phyloP scores from a whole-genome alignment of 23 red algal species.

The Gracilaria vermiculophylla region DNA sequence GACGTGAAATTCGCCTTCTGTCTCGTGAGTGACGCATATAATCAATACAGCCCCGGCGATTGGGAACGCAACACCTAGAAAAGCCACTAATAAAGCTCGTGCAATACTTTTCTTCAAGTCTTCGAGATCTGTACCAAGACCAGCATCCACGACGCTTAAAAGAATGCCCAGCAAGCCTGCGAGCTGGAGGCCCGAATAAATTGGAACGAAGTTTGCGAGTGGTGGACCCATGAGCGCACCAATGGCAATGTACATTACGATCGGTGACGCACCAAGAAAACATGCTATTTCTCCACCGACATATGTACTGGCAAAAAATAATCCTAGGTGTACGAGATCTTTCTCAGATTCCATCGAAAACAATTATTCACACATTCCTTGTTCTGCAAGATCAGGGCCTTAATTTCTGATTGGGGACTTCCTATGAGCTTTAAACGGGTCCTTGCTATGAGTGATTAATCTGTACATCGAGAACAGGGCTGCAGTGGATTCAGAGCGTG shows the following conservation, averaged over 20 bases:
- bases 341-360: conserved; percentile 1
- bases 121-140: conserved; percentile 29
- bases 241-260: conserved; percentile 23
- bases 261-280: conserved; percentile 14
- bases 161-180: conserved; percentile 61
- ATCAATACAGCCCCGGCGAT: conserved; percentile 25
- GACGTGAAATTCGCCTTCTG: conserved; percentile 5
- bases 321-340: conserved; percentile 45
- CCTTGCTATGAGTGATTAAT: no score
- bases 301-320: conserved; percentile 24
- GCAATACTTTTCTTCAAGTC: neutral
- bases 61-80: conserved; percentile 55
- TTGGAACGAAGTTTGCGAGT: conserved; percentile 38
- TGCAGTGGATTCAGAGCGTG: no score
- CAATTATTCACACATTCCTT: neutral
- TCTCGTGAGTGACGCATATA: neutral
- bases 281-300: neutral
- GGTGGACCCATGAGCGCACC: conserved; percentile 47
- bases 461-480: no score
- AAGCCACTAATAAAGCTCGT: conserved; percentile 44
- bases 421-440: no score
- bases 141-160: conserved; percentile 39
- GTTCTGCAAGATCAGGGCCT: no score
- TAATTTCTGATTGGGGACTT: no score
- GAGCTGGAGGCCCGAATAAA: conserved; percentile 1